Conservation (phyloP, 345 rosid species). For the Moricandia arvensis region DNA sequence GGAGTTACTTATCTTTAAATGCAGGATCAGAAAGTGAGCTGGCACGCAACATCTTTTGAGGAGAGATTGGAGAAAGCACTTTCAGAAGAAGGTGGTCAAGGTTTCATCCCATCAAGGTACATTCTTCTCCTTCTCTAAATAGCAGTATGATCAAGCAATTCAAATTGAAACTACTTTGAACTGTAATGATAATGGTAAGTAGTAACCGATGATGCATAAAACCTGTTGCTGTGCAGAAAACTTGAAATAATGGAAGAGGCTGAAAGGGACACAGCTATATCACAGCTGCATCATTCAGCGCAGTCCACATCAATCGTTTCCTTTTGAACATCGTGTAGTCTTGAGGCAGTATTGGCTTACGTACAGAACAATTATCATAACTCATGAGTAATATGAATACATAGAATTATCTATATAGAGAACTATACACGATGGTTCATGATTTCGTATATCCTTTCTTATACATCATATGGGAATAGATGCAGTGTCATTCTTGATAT, state of each 20-base stretch:
- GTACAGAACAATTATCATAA: background rate
- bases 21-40: slow-evolving; percentile 92
- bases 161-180: background rate
- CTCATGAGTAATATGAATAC: background rate
- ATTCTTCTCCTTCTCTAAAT: background rate
- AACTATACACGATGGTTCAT: background rate
- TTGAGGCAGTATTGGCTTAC: background rate
- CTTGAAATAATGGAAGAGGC: slow-evolving; percentile 48
- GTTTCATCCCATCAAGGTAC: slow-evolving; percentile 17
- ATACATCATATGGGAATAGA: background rate
- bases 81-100: slow-evolving; percentile 43
- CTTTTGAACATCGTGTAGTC: slow-evolving; percentile 32
- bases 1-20: slow-evolving; percentile 16
- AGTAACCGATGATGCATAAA: slow-evolving; percentile 12
- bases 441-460: background rate
- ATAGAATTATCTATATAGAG: background rate
- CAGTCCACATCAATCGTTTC: slow-evolving; percentile 63
- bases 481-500: background rate
- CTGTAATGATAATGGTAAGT: background rate
- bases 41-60: slow-evolving; percentile 94
- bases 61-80: slow-evolving; percentile 94
- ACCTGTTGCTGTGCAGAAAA: slow-evolving; percentile 48
- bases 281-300: slow-evolving; percentile 49
- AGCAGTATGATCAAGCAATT: background rate
- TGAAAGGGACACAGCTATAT: slow-evolving; percentile 57